Percentiles rank a stretch among this genome's conserved stretches.
Evolutionary conservation across 2,329 filamentous ascomycete genomes (phyloP).

Genomic region (Colletotrichum sublineola): DNA sequence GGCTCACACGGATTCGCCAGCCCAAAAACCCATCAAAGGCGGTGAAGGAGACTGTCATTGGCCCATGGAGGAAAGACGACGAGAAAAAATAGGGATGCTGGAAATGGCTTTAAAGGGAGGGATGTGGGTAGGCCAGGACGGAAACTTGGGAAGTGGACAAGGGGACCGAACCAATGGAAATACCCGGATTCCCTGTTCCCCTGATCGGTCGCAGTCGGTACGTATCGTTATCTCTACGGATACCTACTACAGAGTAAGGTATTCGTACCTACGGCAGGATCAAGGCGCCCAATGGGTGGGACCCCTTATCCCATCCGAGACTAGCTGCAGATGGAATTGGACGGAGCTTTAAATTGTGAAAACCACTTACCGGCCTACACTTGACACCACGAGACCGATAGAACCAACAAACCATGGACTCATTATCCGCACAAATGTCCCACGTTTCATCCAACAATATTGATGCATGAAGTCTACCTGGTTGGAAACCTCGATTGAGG

Average conservation of each 20-base stretch:
- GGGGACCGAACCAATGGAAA: constrained; percentile 23
- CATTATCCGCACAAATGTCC: neutral
- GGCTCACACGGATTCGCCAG: neutral
- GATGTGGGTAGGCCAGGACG: constrained; percentile 17
- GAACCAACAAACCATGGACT: neutral
- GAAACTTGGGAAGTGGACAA: neutral
- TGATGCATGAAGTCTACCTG: constrained; percentile 21
- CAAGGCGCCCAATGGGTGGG: constrained; percentile 20
- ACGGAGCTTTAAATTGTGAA: constrained; percentile 34
- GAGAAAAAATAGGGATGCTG: constrained; percentile 12
- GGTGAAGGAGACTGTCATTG: constrained; percentile 26
- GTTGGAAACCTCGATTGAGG: constrained; percentile 15
- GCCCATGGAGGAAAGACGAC: neutral
- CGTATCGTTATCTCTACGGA: neutral
- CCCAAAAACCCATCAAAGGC: constrained; percentile 25
- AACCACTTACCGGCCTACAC: neutral
- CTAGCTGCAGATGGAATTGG: constrained; percentile 26
- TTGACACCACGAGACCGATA: neutral
- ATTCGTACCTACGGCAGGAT: neutral
- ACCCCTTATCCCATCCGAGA: constrained; percentile 30
- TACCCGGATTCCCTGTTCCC: constrained; percentile 6
- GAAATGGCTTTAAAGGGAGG: constrained; percentile 23
- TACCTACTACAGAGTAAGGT: too few species aligned
- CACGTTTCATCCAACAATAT: neutral
- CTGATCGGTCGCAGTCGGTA: constrained; percentile 12